Percentiles rank a stretch among this genome's conserved stretches.
Conservation (phyloP, 139 green algal genomes). For the Tetratostichococcus sp. region DNA sequence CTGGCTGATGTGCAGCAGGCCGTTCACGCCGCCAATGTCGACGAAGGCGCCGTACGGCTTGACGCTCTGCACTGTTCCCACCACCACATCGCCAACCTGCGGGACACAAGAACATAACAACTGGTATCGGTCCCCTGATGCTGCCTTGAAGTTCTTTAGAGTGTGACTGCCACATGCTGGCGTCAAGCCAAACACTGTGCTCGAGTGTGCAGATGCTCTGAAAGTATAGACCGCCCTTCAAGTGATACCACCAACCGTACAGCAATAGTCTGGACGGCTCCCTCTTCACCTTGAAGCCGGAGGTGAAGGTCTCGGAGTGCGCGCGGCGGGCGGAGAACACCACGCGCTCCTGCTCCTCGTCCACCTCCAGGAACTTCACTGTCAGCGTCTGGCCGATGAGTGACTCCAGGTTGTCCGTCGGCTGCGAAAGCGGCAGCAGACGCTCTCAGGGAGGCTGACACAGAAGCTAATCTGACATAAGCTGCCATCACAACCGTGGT, state of each 20-base stretch:
- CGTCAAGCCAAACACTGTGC: background rate
- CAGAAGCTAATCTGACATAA: too few relatives aligned
- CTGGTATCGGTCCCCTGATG: too few relatives aligned
- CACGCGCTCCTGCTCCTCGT: slow-evolving; percentile 81
- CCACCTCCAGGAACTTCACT: slow-evolving; percentile 95
- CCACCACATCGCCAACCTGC: slow-evolving; percentile 87
- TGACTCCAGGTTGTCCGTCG: slow-evolving; percentile 46
- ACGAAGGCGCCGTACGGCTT: slow-evolving; percentile 97
- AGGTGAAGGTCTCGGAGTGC: slow-evolving; percentile 19
- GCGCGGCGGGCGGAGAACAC: slow-evolving; percentile 67
- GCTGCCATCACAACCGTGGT: too few relatives aligned
- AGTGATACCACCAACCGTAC: background rate
- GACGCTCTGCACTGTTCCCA: slow-evolving; percentile 80
- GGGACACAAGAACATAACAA: background rate
- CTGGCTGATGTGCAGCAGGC: slow-evolving; percentile 97
- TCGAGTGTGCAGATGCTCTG: background rate
- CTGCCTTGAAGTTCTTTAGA: too few relatives aligned
- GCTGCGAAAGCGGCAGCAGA: background rate
- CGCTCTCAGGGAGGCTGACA: too few relatives aligned
- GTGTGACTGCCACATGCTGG: background rate
- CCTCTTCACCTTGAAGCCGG: background rate
- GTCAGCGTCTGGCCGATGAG: slow-evolving; percentile 71
- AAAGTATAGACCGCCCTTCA: background rate
- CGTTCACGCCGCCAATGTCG: slow-evolving; percentile 80
- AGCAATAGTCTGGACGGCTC: background rate